Evolutionary conservation across 768 basidiomycete species (phyloP).

Genomic region (Mycena leptocephala): DNA sequence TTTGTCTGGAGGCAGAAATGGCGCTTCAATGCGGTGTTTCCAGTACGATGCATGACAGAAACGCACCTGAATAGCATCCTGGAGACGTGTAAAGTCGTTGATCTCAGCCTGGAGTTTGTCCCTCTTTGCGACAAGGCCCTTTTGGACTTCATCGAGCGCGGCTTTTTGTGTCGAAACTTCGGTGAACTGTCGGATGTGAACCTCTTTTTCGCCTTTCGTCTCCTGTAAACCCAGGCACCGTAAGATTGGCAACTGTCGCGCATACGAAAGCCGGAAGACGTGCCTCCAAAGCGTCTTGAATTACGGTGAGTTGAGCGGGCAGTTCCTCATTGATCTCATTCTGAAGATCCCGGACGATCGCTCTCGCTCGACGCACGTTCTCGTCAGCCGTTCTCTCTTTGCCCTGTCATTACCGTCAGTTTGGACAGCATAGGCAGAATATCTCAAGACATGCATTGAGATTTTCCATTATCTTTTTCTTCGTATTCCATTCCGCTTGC

Average conservation of each 20-base stretch:
- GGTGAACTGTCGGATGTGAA: slow-evolving; percentile 64
- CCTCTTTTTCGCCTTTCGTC: slow-evolving; percentile 66
- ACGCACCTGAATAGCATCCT: slow-evolving; percentile 63
- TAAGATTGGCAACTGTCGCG: not conserved
- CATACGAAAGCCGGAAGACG: slow-evolving; percentile 33
- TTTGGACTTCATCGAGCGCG: slow-evolving; percentile 64
- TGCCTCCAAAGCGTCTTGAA: slow-evolving; percentile 72
- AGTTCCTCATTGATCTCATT: slow-evolving; percentile 80
- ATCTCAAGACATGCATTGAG: slow-evolving; percentile 50
- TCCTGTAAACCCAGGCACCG: slow-evolving; percentile 57
- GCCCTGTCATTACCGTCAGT: slow-evolving; percentile 38
- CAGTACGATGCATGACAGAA: not conserved
- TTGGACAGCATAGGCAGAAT: not conserved
- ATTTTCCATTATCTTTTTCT: slow-evolving; percentile 47
- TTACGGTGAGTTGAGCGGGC: slow-evolving; percentile 72
- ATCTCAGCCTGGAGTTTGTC: slow-evolving; percentile 67
- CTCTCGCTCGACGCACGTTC: slow-evolving; percentile 50
- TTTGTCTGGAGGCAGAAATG: slow-evolving; percentile 56
- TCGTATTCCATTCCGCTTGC: slow-evolving; percentile 46
- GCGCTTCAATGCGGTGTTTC: slow-evolving; percentile 1
- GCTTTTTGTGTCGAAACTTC: slow-evolving; percentile 62
- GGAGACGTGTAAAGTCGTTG: slow-evolving; percentile 64
- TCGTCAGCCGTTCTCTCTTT: slow-evolving; percentile 48
- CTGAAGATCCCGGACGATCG: slow-evolving; percentile 59
- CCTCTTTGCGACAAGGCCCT: slow-evolving; percentile 57